Evolutionary conservation across 257 asterid species (phyloP).

Genomic region (Cynanchum wilfordii): DNA sequence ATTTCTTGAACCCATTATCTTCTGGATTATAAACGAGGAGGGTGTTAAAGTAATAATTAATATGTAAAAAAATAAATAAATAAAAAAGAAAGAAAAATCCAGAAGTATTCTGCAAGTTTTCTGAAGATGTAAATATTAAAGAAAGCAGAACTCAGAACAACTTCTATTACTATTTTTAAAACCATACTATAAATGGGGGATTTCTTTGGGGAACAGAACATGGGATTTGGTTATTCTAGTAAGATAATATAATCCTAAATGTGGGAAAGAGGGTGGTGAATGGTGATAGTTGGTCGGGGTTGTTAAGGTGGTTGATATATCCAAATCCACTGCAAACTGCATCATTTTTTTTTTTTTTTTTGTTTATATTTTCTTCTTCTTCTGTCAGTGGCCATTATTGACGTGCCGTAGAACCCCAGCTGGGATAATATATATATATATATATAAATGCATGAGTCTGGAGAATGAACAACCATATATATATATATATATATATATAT

Average conservation of each 20-base stretch:
- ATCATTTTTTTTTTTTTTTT: too few relatives aligned
- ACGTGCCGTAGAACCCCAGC: background rate
- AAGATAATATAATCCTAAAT: background rate
- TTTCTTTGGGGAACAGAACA: constrained; percentile 5
- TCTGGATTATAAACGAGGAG: too few relatives aligned
- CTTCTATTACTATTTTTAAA: background rate
- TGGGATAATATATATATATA: too few relatives aligned
- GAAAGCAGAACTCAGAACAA: background rate
- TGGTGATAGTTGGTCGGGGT: constrained; percentile 33
- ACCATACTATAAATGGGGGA: background rate
- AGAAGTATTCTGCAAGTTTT: background rate
- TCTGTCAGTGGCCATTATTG: background rate
- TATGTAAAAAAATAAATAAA: too few relatives aligned
- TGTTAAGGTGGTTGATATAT: constrained; percentile 32
- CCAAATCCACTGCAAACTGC: constrained; percentile 16
- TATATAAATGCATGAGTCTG: too few relatives aligned
- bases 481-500: too few relatives aligned
- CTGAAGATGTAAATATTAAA: background rate
- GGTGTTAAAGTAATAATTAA: too few relatives aligned
- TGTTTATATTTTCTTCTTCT: background rate
- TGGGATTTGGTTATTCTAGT: background rate
- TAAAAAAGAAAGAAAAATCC: too few relatives aligned
- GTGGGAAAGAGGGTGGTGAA: constrained; percentile 16
- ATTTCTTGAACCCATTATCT: too few relatives aligned
- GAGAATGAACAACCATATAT: too few relatives aligned